Evolutionary conservation across 23 red algal genomes (phyloP), one percentile per base, ranked within the genome.

Genomic region (Rhodosorus marinus): DNA sequence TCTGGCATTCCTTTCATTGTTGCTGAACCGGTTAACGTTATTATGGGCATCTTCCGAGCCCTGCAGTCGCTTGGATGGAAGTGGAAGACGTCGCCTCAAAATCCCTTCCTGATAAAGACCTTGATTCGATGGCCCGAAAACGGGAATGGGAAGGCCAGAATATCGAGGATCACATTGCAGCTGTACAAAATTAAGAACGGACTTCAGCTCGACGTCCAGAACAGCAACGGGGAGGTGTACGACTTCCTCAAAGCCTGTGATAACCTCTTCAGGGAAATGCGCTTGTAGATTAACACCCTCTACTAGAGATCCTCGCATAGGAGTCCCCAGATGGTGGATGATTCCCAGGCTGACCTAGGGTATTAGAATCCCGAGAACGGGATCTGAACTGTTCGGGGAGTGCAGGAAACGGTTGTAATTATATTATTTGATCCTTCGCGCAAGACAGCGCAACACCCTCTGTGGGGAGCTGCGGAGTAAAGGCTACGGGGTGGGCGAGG

Each of bases 21-120:
- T 3, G 0, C 41, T 8, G 27, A 8, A 5, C 19, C 56, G 20
- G 15, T 20, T 43, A 47, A 57, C 5, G 57, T 64, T 15, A 80
- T 95, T 77, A 60, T 78, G 66, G 80, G 85, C 57, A 19, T 95
- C 43, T 95, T 80, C 45, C 77, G 88, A 7, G 70, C 76, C 47
- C 64, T 95, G 7, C 47, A 56, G 35, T 53, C 51, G 17, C 35
- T 84, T 52, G 63, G 51, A 6, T 95, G 88, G 88, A 55, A 70
- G 24, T 83, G 76, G 76, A 95, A 83, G 69, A 79, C 72, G 21
- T 76, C 80, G 26, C 41, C 48, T 6, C 46, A 55, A 29, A 72
- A 95, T 47, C 69, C 52, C 25, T 66, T 83, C 46, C 77, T 77
- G 55, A 74, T 79, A 34, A 51, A 61, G 14, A 67, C 53, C 17